phyloP scores from a whole-genome alignment of 2,329 filamentous ascomycete species.

The Diaporthe citri region DNA sequence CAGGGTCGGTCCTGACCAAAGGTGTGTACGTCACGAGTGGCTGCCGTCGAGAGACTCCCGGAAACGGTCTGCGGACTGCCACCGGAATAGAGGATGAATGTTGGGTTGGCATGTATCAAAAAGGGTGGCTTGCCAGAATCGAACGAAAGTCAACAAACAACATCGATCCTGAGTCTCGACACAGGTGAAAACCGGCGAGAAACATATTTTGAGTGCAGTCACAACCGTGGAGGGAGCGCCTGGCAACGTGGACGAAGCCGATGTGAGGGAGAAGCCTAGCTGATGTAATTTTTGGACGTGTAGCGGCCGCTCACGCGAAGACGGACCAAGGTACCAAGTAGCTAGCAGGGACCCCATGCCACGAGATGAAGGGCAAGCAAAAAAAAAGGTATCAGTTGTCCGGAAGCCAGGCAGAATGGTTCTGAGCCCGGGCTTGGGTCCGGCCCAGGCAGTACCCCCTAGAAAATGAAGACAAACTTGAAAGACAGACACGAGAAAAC shows the following conservation, averaged over 20 bases:
- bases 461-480: background rate
- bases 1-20: background rate
- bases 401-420: background rate
- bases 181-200: background rate
- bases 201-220: background rate
- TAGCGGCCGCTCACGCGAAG: background rate
- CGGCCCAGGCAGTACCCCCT: background rate
- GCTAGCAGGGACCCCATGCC: background rate
- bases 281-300: slow-evolving; percentile 14
- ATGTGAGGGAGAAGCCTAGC: background rate
- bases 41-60: background rate
- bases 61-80: background rate
- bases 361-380: background rate
- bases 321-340: slow-evolving; percentile 14
- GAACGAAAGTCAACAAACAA: background rate
- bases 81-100: background rate
- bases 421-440: background rate
- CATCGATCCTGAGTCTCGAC: background rate
- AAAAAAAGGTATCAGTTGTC: background rate
- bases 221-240: background rate
- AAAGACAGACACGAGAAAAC: background rate
- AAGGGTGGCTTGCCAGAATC: background rate
- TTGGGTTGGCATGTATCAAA: background rate
- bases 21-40: background rate
- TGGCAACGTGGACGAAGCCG: background rate